Evolutionary conservation across 129 eudicot species (phyloP).

Genomic region (Arctium minus): DNA sequence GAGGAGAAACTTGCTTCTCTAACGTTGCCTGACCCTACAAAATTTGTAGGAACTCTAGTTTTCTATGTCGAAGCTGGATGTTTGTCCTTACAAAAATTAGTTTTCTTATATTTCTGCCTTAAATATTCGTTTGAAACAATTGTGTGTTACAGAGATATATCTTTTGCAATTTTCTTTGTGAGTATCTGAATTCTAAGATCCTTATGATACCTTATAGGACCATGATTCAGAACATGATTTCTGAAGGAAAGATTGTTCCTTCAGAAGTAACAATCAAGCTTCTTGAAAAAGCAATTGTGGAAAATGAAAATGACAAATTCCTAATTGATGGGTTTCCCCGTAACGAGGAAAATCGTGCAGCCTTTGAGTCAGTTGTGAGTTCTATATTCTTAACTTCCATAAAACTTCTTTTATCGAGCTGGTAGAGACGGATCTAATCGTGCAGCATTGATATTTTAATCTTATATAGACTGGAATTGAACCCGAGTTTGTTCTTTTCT

Average conservation of each 20-base stretch:
- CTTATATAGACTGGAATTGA: conserved; percentile 74
- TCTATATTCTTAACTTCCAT: background rate
- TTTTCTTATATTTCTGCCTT: background rate
- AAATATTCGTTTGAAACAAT: background rate
- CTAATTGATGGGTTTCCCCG: conserved; percentile 99
- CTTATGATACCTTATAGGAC: conserved; percentile 40
- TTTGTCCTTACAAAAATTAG: too few relatives aligned
- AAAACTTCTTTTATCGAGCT: background rate
- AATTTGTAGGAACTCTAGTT: too few relatives aligned
- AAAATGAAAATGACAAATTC: conserved; percentile 75
- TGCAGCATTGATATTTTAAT: background rate
- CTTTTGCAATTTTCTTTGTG: background rate
- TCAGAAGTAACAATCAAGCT: conserved; percentile 94
- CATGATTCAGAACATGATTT: conserved; percentile 95
- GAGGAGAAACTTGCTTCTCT: too few relatives aligned
- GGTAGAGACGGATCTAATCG: background rate
- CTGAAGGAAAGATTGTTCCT: conserved; percentile 96
- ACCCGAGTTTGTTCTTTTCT: conserved; percentile 85
- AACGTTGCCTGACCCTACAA: too few relatives aligned
- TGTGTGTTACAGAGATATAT: background rate
- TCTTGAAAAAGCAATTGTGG: conserved; percentile 83
- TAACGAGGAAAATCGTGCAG: conserved; percentile 96
- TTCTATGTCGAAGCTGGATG: too few relatives aligned
- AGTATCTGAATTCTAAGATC: background rate
- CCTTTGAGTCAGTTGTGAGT: conserved; percentile 85